Evolutionary conservation across 2,329 filamentous ascomycete species (phyloP), one percentile per base, ranked within the genome.

Genomic region (Cyanodermella asteris): DNA sequence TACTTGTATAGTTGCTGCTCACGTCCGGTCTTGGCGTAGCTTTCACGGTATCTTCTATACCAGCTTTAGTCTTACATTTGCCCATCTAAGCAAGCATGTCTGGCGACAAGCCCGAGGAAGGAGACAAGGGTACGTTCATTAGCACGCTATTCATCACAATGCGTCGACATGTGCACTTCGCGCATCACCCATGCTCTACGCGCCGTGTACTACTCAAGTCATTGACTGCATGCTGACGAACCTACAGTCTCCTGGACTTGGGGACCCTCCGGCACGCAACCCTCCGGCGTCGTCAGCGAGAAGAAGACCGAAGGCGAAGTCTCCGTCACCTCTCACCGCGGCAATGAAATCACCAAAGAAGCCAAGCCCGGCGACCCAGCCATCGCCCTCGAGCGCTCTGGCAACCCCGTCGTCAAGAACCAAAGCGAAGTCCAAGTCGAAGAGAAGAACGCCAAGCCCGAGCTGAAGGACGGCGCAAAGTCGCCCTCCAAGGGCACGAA

Each of bases 361-460:
- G 67, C 63, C 25, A 56, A 62, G 14, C 55, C 59, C 15, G 54
- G 55, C 12, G 64, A 72, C 34, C 67, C 65, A 3, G 68, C 66
- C 16, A 61, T 72, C 5, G 58, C 61, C 33, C 46, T 72, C 36
- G 52, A 54, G 36, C 55, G 64, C 22, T 50, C 55, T 9, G 66
- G 67, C 23, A 69, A 72, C 36, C 66, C 72, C 41, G 65, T 71
- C 12, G 64, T 70, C 26, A 71, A 72, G 49, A 55, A 55, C 32
- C 62, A 65, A 8, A 60, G 55, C 21, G 67, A 72, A 45, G 47
- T 72, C 15, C 54, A 58, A 3, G 50, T 71, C 17, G 61, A 68
- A 28, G 40, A 59, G 36, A 52, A 53, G 31, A 24, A 20, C 9
- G 16, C 28, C 11, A 28, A 18, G n/a, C n/a, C n/a, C n/a, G n/a